Base-by-base conservation (phyloP, 257 asterid genomes). In the Nicotiana knightiana region DNA sequence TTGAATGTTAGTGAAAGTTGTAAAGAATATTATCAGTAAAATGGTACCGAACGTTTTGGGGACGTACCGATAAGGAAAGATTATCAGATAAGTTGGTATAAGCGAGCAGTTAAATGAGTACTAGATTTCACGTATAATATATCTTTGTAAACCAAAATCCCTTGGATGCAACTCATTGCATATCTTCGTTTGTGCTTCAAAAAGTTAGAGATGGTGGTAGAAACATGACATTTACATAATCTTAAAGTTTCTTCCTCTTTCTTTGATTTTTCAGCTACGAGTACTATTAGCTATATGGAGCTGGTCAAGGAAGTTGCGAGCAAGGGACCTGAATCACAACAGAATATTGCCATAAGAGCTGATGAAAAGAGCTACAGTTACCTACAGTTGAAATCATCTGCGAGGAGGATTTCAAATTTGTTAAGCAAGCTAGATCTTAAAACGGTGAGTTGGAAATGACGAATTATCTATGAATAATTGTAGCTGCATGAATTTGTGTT, bases 351-450 rank as follows among this genome's bases (percentile, higher is more conserved):
- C 26, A 86, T 95, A 83, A 87, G 88, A 90, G 87, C 89, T 83
- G 95, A 93, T 86, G 78, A 91, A 71, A 90, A 90, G 75, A 86
- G 88, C 82, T 90, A 91, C 82, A 91, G 92, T 82, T 95, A 92
- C 90, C 88, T 82, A 65, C 94, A 95, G 84, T 89, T 95, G 84
- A 80, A 91, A 67, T 83, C 84, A 28, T 89, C 97, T 85, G 93
- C 99, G 54, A 85, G 80, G 88, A 89, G 82, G 81, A 89, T 95
- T 53, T 89, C 97, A 4, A 84, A 53, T 87, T 79, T 91, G 87
- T 85, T 94, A 81, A 67, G 82, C 33, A 82, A 83, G 77, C 86
- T 88, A 58, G 85, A 86, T 82, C 39, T 83, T 46, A 87, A 86
- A 65, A 62, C n/a, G 78, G 98, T 94, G 89, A 93, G 97, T 87